Evolutionary conservation across 768 basidiomycete genomes (phyloP).

Genomic region (Leucosporidium creatinivorum): DNA sequence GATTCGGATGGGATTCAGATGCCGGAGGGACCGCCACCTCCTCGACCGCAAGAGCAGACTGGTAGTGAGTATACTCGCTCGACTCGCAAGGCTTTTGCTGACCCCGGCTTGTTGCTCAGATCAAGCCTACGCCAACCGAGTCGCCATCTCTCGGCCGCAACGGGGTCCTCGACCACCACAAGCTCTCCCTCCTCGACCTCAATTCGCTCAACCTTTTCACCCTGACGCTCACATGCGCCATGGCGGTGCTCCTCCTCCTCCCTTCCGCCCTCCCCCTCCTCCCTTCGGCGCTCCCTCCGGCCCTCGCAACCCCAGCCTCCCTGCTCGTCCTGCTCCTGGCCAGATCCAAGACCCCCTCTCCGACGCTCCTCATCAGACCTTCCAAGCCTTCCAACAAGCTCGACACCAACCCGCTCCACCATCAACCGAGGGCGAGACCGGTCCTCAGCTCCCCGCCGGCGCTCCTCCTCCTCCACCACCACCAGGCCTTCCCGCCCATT

Average conservation of each 20-base stretch:
- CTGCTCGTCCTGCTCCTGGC: constrained; percentile 7
- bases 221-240: constrained; percentile 35
- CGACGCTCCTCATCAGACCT: constrained; percentile 7
- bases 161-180: not conserved
- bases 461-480: not conserved
- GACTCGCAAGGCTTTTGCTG: not conserved
- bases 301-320: constrained; percentile 16
- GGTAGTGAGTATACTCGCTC: constrained; percentile 13
- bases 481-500: not conserved
- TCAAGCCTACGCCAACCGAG: not conserved
- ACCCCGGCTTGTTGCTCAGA: not conserved
- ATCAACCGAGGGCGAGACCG: not conserved
- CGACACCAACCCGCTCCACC: constrained; percentile 3
- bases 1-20: constrained; percentile 42
- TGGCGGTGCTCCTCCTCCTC: constrained; percentile 36
- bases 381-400: constrained; percentile 24
- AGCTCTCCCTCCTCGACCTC: not conserved
- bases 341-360: constrained; percentile 20
- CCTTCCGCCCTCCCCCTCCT: constrained; percentile 35
- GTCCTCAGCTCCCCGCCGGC: not conserved
- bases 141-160: not conserved
- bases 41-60: constrained; percentile 19
- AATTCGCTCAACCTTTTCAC: constrained; percentile 33
- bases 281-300: constrained; percentile 17
- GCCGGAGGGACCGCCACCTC: constrained; percentile 44